Base-by-base conservation (phyloP, 1,139 yeast species). In the Magnusiomyces starmeri region DNA sequence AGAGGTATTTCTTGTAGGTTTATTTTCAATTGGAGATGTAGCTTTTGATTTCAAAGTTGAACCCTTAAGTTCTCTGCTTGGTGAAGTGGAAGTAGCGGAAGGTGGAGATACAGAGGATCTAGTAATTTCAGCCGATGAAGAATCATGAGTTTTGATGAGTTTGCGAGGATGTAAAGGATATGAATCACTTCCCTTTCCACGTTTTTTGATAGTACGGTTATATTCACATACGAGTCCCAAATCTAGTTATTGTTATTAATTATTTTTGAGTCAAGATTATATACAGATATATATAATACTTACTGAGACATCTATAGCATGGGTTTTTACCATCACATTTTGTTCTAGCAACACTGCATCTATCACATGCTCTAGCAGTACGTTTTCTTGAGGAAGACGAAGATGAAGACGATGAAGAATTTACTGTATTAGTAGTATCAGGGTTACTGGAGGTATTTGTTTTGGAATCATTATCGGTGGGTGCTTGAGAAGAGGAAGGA, bases 151-250 rank as follows among this genome's bases (percentile, higher is more conserved):
- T 21, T 43, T 43, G 8, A 16, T 16, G 6, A 20, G 24, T 43
- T 50, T 50, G n/a, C 51, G 49, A 4, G 53, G 52, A 20, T 48
- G 53, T 24, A 52, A 59, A 9, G 62, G 56, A 43, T 64, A 64
- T 22, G 62, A 59, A 43, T 59, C 60, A 27, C 64, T 56, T 9
- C 73, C 74, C 48, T 74, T 63, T 6, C 75, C 75, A 37, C 75
- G 62, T 56, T 70, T 69, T 57, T 68, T 71, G 26, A 71, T 45
- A 45, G 25, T 37, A 22, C 39, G 43, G 6, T 27, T 49, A 22
- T 53, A 53, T 16, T 48, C 52, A 37, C 56, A 53, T 16, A 37
- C 43, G n/a, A 51, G 35, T 18, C 44, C 44, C n/a, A 48, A 39
- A 24, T 46, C 54, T 48, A 42, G 6, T 8, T 18, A 40, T 24